phyloP scores from a whole-genome alignment of 306 rosid genomes.

The Cucurbita moschata region DNA sequence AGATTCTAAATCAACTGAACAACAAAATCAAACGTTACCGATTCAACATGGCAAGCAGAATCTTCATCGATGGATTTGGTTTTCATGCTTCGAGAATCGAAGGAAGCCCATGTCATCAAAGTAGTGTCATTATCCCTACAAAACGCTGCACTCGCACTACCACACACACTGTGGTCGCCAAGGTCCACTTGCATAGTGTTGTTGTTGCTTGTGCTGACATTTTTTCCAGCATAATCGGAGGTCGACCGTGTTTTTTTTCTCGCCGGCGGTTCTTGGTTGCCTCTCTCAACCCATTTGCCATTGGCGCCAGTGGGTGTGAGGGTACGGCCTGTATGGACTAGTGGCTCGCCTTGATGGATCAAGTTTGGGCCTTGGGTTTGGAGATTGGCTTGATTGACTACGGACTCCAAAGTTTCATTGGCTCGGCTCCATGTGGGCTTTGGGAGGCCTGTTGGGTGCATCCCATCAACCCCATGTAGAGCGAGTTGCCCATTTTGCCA shows the following conservation, averaged over 20 bases:
- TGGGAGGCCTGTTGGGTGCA: slow-evolving; percentile 7
- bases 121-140: slow-evolving; percentile 28
- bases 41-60: slow-evolving; percentile 25
- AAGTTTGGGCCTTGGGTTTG: slow-evolving; percentile 14
- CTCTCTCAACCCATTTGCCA: slow-evolving; percentile 10
- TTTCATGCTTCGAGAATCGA: slow-evolving; percentile 34
- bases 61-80: slow-evolving; percentile 33
- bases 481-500: slow-evolving; percentile 44
- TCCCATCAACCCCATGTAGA: slow-evolving; percentile 40
- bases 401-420: slow-evolving; percentile 43
- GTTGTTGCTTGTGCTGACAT: neutral
- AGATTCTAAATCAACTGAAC: neutral
- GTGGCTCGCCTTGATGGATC: slow-evolving; percentile 1
- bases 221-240: slow-evolving; percentile 11
- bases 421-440: slow-evolving; percentile 39
- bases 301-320: slow-evolving; percentile 15
- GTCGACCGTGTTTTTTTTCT: slow-evolving; percentile 20
- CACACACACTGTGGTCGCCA: slow-evolving; percentile 23
- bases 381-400: slow-evolving; percentile 44
- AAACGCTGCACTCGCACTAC: slow-evolving; percentile 17
- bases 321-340: slow-evolving; percentile 1
- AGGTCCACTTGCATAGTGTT: slow-evolving; percentile 14
- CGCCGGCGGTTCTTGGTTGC: neutral
- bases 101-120: slow-evolving; percentile 35
- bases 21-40: slow-evolving; percentile 11